Evolutionary conservation across 345 rosid genomes (phyloP).

Genomic region (Pistacia vera): DNA sequence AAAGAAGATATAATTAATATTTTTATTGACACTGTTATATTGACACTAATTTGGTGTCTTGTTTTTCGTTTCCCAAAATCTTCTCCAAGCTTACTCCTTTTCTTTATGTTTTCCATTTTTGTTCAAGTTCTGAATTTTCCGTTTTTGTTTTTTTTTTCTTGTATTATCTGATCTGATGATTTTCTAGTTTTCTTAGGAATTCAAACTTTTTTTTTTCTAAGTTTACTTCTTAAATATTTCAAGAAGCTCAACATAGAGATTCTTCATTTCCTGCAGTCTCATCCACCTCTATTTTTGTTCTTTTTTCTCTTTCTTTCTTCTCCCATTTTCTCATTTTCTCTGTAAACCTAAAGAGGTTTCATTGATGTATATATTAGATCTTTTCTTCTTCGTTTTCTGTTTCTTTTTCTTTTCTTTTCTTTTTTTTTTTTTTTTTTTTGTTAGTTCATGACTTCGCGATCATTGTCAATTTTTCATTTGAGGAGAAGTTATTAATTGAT

Average conservation of each 20-base stretch:
- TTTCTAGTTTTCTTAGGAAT: constrained; percentile 5
- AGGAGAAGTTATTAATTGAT: no score
- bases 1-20: constrained; percentile 12
- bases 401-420: neutral
- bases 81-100: neutral
- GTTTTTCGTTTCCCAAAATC: constrained; percentile 21
- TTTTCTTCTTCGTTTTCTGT: no score
- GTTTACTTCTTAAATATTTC: neutral
- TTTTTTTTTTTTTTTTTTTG: neutral
- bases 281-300: neutral
- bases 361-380: neutral
- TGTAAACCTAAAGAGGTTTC: neutral
- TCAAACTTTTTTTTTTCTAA: constrained; percentile 8
- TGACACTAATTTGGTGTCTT: constrained; percentile 3
- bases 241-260: neutral
- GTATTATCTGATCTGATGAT: constrained; percentile 19
- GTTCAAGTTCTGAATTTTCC: constrained; percentile 30
- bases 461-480: neutral
- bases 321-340: neutral
- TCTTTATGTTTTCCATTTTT: constrained; percentile 17
- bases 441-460: neutral
- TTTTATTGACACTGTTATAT: constrained; percentile 34
- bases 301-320: neutral
- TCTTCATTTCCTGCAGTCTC: neutral
- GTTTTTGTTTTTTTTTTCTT: constrained; percentile 23